A percentile compares a stretch with the other conserved stretches of the same genome.
Conservation (phyloP, 106 monocot species). For the Dendrobium nobile region DNA sequence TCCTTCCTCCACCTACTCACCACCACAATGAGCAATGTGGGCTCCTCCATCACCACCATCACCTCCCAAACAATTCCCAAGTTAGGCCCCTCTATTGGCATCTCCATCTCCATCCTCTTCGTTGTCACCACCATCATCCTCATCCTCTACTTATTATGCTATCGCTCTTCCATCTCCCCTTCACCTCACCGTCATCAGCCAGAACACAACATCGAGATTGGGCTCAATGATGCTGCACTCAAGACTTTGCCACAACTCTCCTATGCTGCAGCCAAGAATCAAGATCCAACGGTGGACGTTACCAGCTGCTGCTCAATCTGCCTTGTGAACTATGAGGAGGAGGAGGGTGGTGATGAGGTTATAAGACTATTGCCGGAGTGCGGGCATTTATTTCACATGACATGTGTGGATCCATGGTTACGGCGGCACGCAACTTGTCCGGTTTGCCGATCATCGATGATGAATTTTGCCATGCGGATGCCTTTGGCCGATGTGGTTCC, state of each 20-base stretch:
- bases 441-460: slow-evolving; percentile 39
- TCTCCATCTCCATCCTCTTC: slow-evolving; percentile 22
- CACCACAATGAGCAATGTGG: no score
- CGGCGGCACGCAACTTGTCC: slow-evolving; percentile 37
- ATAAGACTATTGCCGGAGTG: slow-evolving; percentile 38
- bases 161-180: slow-evolving; percentile 12
- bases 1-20: no score
- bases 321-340: slow-evolving; percentile 35
- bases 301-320: slow-evolving; percentile 34
- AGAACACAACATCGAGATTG: slow-evolving; percentile 6
- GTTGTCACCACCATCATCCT: slow-evolving; percentile 43
- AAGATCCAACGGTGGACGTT: not conserved
- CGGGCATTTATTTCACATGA: slow-evolving; percentile 37
- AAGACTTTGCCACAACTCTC: slow-evolving; percentile 29
- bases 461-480: slow-evolving; percentile 2
- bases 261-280: slow-evolving; percentile 21
- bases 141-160: slow-evolving; percentile 18
- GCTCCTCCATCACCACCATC: not conserved
- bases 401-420: slow-evolving; percentile 49
- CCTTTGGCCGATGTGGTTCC: not conserved
- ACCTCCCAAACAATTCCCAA: not conserved
- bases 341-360: slow-evolving; percentile 17
- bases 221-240: slow-evolving; percentile 36
- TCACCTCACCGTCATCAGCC: not conserved
- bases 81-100: slow-evolving; percentile 36